Conservation (phyloP, 148 eudicot genomes). For the Vaccinium macrocarpon region DNA sequence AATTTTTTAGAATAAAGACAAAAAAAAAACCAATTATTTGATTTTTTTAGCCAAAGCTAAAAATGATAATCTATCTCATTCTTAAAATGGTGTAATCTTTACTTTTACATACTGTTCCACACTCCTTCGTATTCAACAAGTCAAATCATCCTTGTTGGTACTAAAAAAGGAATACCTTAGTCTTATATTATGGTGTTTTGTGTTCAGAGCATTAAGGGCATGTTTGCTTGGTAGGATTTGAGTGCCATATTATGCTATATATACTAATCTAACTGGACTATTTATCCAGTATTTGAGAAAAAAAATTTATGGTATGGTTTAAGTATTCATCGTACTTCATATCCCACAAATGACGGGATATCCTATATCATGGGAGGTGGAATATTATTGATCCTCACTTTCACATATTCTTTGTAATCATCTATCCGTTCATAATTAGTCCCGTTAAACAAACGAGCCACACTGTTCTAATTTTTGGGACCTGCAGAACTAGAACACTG, state of each 20-base stretch:
- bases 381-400: neutral
- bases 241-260: too few species aligned
- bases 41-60: too few species aligned
- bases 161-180: neutral
- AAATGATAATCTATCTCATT: neutral
- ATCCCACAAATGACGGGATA: neutral
- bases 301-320: neutral
- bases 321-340: neutral
- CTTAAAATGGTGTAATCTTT: neutral
- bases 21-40: too few species aligned
- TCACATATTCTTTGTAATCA: neutral
- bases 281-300: neutral
- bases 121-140: neutral
- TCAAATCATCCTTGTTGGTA: neutral
- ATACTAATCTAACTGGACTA: neutral
- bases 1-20: too few species aligned
- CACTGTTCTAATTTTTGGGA: neutral
- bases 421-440: neutral
- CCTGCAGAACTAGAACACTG: neutral
- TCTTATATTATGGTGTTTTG: neutral
- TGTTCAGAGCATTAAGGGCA: neutral
- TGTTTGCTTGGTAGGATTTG: neutral
- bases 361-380: neutral
- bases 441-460: neutral
- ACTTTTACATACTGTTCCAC: too few species aligned